Percentiles rank a stretch among this genome's conserved stretches.
These are phyloP conservation scores for Rosa persica DNA, from an alignment of 306 rosid genomes.

Conservation along the genomic window DNA sequence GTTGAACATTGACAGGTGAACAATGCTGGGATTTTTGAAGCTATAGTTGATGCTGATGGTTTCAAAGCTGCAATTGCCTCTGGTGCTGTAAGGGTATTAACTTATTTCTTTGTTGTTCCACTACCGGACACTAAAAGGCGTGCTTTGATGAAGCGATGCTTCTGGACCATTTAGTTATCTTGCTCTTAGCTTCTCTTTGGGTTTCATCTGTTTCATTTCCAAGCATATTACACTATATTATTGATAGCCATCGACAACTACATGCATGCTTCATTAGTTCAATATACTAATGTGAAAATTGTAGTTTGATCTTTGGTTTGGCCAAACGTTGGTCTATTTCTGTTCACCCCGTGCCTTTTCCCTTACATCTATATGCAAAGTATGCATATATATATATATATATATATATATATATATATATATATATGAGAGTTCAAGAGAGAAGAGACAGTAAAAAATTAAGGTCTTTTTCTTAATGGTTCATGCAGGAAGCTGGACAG, in stretches of 20 bases:
- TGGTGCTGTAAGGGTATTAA: not conserved
- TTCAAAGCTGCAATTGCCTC: not conserved
- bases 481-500: constrained; percentile 5
- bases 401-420: no score
- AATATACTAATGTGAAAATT: not conserved
- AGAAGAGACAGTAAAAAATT: not conserved
- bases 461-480: not conserved
- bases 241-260: not conserved
- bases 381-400: no score
- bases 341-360: not conserved
- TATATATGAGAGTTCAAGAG: no score
- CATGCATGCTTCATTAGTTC: not conserved
- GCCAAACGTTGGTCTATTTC: not conserved
- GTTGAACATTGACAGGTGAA: constrained; percentile 31
- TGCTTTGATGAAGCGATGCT: not conserved
- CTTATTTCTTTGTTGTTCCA: not conserved
- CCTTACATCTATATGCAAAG: not conserved
- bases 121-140: no score
- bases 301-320: not conserved
- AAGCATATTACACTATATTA: not conserved
- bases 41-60: constrained; percentile 27
- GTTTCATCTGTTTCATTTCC: not conserved
- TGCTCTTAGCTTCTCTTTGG: not conserved
- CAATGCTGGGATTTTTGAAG: constrained; percentile 48
- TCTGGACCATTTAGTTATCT: not conserved